Conservation (phyloP, 164 flowering plant species). For the Chimonanthus praecox region DNA sequence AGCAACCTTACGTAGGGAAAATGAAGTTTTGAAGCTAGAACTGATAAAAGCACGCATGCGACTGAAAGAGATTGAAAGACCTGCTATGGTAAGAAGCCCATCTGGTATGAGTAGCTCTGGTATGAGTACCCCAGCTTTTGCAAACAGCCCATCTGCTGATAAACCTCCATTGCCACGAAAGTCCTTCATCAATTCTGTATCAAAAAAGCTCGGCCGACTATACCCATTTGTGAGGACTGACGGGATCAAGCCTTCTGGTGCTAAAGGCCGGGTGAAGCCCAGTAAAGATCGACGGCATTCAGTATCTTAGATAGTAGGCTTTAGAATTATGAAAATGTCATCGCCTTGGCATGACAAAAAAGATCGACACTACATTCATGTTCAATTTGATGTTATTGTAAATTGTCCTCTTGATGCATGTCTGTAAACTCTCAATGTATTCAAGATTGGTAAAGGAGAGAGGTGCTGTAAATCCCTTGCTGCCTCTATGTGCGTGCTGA, state of each 20-base stretch:
- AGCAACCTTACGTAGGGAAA: slow-evolving; percentile 50
- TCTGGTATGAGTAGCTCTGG: too few species aligned
- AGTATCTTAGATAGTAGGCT: slow-evolving; percentile 44
- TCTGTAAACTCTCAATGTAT: neutral
- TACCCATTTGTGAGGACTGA: slow-evolving; percentile 54
- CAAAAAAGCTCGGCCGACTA: slow-evolving; percentile 70
- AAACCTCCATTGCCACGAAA: slow-evolving; percentile 30
- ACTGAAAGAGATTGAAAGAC: slow-evolving; percentile 55
- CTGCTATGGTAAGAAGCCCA: neutral
- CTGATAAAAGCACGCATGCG: slow-evolving; percentile 58
- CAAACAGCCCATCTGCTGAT: slow-evolving; percentile 15
- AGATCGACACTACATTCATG: slow-evolving; percentile 5
- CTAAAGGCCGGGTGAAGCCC: slow-evolving; percentile 46
- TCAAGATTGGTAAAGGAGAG: slow-evolving; percentile 1
- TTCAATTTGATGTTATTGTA: slow-evolving; percentile 8
- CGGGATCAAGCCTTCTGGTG: slow-evolving; percentile 26
- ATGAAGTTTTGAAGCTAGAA: slow-evolving; percentile 74
- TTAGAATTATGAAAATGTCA: neutral
- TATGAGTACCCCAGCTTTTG: too few species aligned
- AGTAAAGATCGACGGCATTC: slow-evolving; percentile 72
- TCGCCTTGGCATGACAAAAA: neutral
- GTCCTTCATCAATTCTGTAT: slow-evolving; percentile 72
- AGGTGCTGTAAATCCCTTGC: neutral
- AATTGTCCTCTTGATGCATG: slow-evolving; percentile 5
- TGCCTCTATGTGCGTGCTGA: neutral